These are phyloP conservation scores for Rhodamnia argentea DNA, from an alignment of 345 rosid genomes.

Conservation along the genomic window DNA sequence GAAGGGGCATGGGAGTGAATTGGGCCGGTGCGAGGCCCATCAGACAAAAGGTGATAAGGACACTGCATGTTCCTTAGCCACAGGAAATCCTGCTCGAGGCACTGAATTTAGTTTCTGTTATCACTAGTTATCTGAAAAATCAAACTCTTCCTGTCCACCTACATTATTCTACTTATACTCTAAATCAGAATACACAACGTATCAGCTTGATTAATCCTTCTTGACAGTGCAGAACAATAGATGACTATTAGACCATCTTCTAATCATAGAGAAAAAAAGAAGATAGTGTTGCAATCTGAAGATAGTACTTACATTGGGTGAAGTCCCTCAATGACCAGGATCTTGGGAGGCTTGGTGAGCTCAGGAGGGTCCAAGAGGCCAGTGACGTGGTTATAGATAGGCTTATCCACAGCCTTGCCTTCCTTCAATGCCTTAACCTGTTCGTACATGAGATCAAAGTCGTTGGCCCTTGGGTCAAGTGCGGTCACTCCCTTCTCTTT, in stretches of 20 bases:
- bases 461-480: slow-evolving; percentile 80
- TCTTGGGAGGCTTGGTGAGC: slow-evolving; percentile 87
- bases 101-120: neutral
- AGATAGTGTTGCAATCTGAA: neutral
- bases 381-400: slow-evolving; percentile 87
- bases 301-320: slow-evolving; percentile 79
- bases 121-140: neutral
- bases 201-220: neutral
- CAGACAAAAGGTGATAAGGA: neutral
- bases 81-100: neutral
- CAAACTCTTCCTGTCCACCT: neutral
- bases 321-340: slow-evolving; percentile 94
- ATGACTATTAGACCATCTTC: neutral
- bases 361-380: slow-evolving; percentile 94
- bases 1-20: neutral
- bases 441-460: slow-evolving; percentile 94
- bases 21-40: neutral
- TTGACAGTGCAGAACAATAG: neutral
- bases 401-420: slow-evolving; percentile 75
- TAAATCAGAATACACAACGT: neutral
- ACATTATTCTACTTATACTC: neutral
- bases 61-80: neutral
- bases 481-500: slow-evolving; percentile 93
- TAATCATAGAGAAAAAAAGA: neutral
- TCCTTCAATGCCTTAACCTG: slow-evolving; percentile 84